These are phyloP conservation scores for Aspergillus sp. DNA, from an alignment of 2,329 filamentous ascomycete species.

Conservation along the genomic window DNA sequence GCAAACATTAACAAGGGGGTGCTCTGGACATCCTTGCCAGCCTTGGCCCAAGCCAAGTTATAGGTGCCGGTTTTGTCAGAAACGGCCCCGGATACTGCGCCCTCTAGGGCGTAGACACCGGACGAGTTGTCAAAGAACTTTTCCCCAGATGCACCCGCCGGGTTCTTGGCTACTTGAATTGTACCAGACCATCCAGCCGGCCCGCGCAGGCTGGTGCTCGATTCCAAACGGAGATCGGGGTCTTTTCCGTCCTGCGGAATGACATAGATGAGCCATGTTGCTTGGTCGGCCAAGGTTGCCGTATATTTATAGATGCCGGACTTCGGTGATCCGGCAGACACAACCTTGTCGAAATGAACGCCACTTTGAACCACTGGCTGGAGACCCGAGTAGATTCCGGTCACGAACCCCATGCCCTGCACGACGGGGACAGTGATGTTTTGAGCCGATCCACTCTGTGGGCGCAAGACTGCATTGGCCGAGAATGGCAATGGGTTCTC, in stretches of 20 bases:
- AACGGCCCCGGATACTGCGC: conserved; percentile 62
- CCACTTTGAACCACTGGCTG: conserved; percentile 73
- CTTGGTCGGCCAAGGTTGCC: conserved; percentile 69
- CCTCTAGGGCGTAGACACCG: conserved; percentile 70
- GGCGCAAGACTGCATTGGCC: conserved; percentile 66
- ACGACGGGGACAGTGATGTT: conserved; percentile 76
- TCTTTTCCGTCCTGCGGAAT: conserved; percentile 58
- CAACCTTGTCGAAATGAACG: conserved; percentile 70
- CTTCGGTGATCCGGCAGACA: conserved; percentile 54
- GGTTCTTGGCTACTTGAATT: conserved; percentile 81
- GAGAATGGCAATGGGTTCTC: conserved; percentile 58
- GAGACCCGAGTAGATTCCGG: conserved; percentile 68
- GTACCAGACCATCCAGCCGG: conserved; percentile 69
- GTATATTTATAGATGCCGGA: conserved; percentile 73
- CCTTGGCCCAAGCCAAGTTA: conserved; percentile 69
- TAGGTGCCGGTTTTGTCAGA: conserved; percentile 66
- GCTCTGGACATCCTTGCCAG: conserved; percentile 58
- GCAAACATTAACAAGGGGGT: conserved; percentile 75
- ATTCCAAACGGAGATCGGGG: conserved; percentile 67
- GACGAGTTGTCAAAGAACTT: conserved; percentile 70
- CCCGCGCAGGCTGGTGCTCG: conserved; percentile 65
- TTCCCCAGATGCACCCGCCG: conserved; percentile 59
- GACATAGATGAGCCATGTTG: conserved; percentile 78
- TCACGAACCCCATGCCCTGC: conserved; percentile 87
- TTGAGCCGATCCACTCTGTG: conserved; percentile 53